A percentile compares a stretch with the other conserved stretches of the same genome.
These are phyloP conservation scores for Fomes fomentarius DNA, from an alignment of 1,284 basidiomycete genomes.

Conservation along the genomic window DNA sequence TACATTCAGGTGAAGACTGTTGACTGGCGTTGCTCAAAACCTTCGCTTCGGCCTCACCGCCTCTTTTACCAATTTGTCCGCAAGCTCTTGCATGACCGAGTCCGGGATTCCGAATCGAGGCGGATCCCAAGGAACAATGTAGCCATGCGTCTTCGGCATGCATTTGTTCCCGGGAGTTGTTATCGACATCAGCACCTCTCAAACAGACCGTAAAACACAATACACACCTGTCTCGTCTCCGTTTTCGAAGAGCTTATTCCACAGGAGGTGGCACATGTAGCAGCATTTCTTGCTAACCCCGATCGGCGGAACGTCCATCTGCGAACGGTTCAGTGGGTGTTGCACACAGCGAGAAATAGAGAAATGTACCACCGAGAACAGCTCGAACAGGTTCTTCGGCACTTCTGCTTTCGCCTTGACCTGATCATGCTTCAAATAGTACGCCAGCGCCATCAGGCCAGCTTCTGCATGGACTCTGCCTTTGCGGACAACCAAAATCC, in stretches of 20 bases:
- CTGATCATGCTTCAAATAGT: not conserved
- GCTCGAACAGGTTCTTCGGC: not conserved
- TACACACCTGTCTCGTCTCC: no score
- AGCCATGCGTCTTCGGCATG: not conserved
- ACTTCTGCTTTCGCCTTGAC: not conserved
- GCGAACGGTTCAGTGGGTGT: not conserved
- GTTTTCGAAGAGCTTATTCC: no score
- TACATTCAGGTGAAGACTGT: not conserved
- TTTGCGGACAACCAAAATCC: no score
- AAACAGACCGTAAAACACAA: no score
- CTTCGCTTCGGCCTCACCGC: not conserved
- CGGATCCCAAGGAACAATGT: not conserved
- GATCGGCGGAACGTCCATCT: not conserved
- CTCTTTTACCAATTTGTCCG: not conserved
- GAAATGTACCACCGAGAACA: not conserved
- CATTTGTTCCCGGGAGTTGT: not conserved
- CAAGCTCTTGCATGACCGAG: not conserved
- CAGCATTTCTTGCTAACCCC: not conserved
- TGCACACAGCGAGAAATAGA: no score
- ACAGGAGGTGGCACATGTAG: not conserved
- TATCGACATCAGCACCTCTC: not conserved
- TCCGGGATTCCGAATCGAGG: not conserved
- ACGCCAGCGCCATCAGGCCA: not conserved
- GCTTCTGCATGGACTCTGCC: not conserved
- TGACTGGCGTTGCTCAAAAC: not conserved